phyloP scores from a whole-genome alignment of 1,284 basidiomycete genomes.

The Cronartium quercuum region DNA sequence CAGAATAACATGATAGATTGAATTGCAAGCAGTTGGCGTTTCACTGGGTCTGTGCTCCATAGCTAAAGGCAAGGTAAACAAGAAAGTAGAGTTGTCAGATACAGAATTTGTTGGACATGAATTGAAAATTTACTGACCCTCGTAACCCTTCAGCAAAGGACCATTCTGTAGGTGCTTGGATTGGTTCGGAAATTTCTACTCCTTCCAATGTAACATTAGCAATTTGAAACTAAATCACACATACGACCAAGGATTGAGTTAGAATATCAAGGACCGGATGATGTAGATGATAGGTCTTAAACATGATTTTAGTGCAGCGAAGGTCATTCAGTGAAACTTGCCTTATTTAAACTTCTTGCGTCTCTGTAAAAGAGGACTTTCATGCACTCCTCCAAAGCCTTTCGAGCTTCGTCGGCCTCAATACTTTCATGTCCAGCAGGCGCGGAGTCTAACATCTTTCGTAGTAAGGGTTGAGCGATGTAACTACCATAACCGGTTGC shows the following conservation, averaged over 20 bases:
- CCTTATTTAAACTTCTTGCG: constrained; percentile 92
- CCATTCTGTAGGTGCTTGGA: constrained; percentile 74
- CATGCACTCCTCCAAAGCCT: constrained; percentile 79
- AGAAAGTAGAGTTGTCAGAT: neutral
- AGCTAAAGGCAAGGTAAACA: neutral
- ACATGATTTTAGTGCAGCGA: no score
- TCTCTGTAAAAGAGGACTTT: constrained; percentile 95
- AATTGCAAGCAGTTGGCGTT: no score
- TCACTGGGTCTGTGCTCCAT: constrained; percentile 33
- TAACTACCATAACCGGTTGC: constrained; percentile 95
- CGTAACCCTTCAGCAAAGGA: constrained; percentile 83
- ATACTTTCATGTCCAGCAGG: constrained; percentile 59
- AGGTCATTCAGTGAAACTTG: no score
- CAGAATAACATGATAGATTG: no score
- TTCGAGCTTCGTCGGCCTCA: constrained; percentile 70
- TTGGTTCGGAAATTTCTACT: constrained; percentile 71
- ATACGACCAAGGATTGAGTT: neutral
- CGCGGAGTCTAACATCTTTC: constrained; percentile 69
- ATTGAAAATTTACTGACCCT: constrained; percentile 52
- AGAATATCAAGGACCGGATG: neutral
- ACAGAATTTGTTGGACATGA: neutral
- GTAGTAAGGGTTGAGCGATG: constrained; percentile 85
- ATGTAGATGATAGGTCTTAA: neutral
- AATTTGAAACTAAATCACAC: constrained; percentile 72
- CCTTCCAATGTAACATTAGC: constrained; percentile 77